Conservation (phyloP, 495 filamentous ascomycete genomes). For the Neurospora sp. region DNA sequence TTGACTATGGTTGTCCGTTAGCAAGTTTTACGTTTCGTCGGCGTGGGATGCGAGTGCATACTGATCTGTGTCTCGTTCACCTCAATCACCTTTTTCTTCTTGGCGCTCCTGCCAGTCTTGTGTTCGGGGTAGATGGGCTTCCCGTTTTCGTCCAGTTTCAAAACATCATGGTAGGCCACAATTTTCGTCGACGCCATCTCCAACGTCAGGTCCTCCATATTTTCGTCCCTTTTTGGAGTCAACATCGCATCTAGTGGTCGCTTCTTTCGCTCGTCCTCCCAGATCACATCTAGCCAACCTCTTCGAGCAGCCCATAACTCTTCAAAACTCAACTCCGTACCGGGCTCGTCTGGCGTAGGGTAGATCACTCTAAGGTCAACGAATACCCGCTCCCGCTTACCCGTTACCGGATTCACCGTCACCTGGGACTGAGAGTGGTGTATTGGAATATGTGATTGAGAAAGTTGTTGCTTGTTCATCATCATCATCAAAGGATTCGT, state of each 20-base stretch:
- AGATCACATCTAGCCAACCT: conserved; percentile 67
- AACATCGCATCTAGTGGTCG: neutral
- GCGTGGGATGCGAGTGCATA: conserved; percentile 30
- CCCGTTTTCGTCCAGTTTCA: conserved; percentile 44
- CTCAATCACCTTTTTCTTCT: conserved; percentile 66
- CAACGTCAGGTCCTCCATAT: conserved; percentile 14
- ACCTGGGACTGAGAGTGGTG: conserved; percentile 53
- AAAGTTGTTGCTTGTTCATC: conserved; percentile 23
- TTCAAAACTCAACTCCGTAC: conserved; percentile 75
- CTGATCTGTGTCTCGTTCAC: conserved; percentile 79
- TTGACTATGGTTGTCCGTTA: conserved; percentile 51
- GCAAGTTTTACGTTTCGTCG: neutral
- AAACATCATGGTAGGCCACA: conserved; percentile 33
- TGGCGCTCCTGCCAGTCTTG: conserved; percentile 17
- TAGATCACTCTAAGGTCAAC: conserved; percentile 80
- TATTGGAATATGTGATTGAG: conserved; percentile 40
- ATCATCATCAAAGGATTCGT: neutral
- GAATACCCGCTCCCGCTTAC: conserved; percentile 73
- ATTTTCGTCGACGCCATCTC: conserved; percentile 29
- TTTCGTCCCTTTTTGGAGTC: conserved; percentile 1
- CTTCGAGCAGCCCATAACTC: conserved; percentile 72
- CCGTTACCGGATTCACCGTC: conserved; percentile 65
- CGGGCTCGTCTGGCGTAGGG: conserved; percentile 57
- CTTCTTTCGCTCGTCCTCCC: conserved; percentile 42
- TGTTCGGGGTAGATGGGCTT: conserved; percentile 20